Evolutionary conservation across 805 yeast genomes (phyloP).

Genomic region (Monosporozyma unispora): DNA sequence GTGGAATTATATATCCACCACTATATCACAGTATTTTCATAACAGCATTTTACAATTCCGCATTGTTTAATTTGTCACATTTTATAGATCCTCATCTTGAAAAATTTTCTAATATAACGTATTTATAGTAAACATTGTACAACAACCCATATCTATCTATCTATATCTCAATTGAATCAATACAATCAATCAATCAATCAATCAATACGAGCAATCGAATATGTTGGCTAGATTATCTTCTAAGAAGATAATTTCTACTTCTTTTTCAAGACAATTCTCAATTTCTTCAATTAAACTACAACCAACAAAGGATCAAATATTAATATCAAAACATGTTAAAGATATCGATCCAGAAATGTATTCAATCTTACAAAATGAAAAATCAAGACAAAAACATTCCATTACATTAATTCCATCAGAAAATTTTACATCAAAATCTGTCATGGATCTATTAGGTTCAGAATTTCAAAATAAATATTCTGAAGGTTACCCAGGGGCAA

Average conservation of each 20-base stretch:
- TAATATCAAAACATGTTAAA: constrained; percentile 53
- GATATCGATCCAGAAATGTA: constrained; percentile 82
- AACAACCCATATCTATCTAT: no score
- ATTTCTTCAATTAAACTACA: constrained; percentile 2
- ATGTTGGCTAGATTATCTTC: not conserved
- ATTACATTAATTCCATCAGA: constrained; percentile 91
- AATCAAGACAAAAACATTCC: constrained; percentile 81
- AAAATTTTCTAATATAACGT: no score
- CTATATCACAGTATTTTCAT: no score
- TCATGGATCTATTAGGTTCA: constrained; percentile 88
- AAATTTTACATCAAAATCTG: constrained; percentile 91
- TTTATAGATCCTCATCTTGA: no score
- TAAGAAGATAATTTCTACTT: not conserved
- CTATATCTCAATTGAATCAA: no score
- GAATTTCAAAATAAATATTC: constrained; percentile 97
- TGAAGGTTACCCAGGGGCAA: constrained; percentile 96
- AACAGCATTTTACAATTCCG: no score
- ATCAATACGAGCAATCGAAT: no score
- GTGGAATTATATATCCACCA: no score
- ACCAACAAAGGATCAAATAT: constrained; percentile 17
- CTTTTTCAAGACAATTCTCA: constrained; percentile 3
- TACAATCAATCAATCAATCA: no score
- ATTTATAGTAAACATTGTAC: no score
- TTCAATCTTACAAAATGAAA: constrained; percentile 66
- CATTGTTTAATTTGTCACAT: no score